Evolutionary conservation across 140 eudicot genomes (phyloP).

Genomic region (Senecio squalidus): DNA sequence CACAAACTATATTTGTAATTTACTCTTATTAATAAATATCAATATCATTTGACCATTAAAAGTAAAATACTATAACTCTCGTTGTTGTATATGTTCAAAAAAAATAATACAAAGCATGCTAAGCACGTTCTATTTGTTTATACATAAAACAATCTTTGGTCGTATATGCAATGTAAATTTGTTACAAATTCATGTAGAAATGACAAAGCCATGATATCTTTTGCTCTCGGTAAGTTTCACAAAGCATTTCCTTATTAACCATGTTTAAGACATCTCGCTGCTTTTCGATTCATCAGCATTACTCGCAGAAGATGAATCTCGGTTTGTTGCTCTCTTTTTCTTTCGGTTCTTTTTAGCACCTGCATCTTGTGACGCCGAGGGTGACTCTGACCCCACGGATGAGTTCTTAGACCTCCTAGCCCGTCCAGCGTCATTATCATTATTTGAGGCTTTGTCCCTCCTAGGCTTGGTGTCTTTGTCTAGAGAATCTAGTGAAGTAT

Average conservation of each 20-base stretch:
- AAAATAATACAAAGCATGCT: constrained; percentile 7
- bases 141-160: constrained; percentile 13
- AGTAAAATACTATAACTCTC: not conserved
- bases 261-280: constrained; percentile 16
- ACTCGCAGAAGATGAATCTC: constrained; percentile 9
- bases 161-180: constrained; percentile 2
- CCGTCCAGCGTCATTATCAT: constrained; percentile 23
- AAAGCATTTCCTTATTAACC: constrained; percentile 5
- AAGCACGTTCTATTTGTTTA: constrained; percentile 8
- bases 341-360: constrained; percentile 23
- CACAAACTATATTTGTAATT: no score
- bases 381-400: constrained; percentile 22
- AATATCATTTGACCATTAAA: no score
- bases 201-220: not conserved
- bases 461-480: constrained; percentile 13
- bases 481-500: constrained; percentile 1
- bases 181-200: constrained; percentile 18
- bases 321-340: constrained; percentile 26
- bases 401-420: constrained; percentile 36
- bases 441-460: constrained; percentile 8
- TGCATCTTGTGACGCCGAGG: constrained; percentile 31
- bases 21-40: no score
- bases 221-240: not conserved
- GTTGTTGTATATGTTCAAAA: not conserved
- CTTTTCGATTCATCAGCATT: constrained; percentile 3